Conservation (phyloP, 805 yeast genomes). For the Schwanniomyces occidentalis region DNA sequence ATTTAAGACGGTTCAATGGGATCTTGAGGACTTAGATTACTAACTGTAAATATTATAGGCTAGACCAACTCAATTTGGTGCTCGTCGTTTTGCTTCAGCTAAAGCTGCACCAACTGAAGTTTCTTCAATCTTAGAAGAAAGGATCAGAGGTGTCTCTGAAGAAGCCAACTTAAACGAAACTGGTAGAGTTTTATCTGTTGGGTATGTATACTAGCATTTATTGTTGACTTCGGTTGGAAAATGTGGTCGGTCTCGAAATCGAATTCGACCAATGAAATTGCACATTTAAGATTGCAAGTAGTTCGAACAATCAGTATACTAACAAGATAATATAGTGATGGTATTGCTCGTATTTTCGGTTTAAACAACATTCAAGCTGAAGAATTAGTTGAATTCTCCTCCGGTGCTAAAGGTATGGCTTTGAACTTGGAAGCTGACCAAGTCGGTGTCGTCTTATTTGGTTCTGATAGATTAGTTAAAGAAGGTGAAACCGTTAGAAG, state of each 20-base stretch:
- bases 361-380: conserved; percentile 99
- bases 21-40: no score
- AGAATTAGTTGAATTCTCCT: conserved; percentile 98
- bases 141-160: conserved; percentile 98
- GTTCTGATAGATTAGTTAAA: conserved; percentile 97
- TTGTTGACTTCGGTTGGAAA: not conserved
- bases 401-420: conserved; percentile 99
- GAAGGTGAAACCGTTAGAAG: conserved; percentile 99
- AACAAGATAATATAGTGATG: conserved; percentile 70
- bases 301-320: conserved; percentile 25
- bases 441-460: conserved; percentile 99
- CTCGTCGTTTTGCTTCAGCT: conserved; percentile 86
- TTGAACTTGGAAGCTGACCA: conserved; percentile 99
- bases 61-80: conserved; percentile 65
- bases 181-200: conserved; percentile 98
- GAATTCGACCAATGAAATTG: conserved; percentile 2
- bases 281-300: not conserved
- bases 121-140: conserved; percentile 97
- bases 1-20: no score
- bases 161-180: conserved; percentile 98
- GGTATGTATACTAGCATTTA: conserved; percentile 50
- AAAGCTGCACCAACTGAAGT: conserved; percentile 99
- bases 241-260: conserved; percentile 4
- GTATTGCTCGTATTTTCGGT: conserved; percentile 99
- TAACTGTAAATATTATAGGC: conserved; percentile 53